Evolutionary conservation across 2,329 filamentous ascomycete genomes (phyloP).

Genomic region (Ophiosphaerella korrae): DNA sequence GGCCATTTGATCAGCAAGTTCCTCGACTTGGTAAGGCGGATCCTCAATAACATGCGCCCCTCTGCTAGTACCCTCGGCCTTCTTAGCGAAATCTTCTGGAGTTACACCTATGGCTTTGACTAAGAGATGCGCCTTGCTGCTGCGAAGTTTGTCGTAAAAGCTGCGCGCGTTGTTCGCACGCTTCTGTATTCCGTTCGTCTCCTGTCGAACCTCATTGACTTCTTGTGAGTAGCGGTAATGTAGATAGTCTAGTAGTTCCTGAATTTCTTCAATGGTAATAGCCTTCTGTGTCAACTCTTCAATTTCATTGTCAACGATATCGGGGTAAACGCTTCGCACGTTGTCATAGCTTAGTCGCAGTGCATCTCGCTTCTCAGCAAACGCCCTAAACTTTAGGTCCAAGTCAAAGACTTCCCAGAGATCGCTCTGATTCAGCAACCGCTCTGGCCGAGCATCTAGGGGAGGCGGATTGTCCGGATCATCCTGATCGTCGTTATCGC

Average conservation of each 20-base stretch:
- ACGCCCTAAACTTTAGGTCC: conserved; percentile 91
- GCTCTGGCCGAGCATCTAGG: conserved; percentile 78
- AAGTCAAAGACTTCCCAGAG: conserved; percentile 94
- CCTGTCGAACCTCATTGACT: conserved; percentile 76
- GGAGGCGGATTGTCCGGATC: conserved; percentile 71
- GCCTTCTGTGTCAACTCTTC: conserved; percentile 82
- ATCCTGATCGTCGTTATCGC: conserved; percentile 62
- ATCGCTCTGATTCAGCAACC: conserved; percentile 88
- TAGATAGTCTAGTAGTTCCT: conserved; percentile 94
- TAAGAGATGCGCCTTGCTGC: conserved; percentile 77
- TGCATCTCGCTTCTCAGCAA: conserved; percentile 88
- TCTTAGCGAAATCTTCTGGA: conserved; percentile 85
- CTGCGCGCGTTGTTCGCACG: conserved; percentile 83
- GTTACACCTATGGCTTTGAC: conserved; percentile 90
- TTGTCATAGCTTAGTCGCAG: conserved; percentile 80
- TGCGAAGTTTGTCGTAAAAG: conserved; percentile 82
- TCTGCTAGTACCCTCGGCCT: conserved; percentile 77
- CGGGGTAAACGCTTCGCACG: conserved; percentile 62
- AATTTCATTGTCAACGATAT: conserved; percentile 73
- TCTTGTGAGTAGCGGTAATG: conserved; percentile 90
- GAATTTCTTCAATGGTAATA: conserved; percentile 89
- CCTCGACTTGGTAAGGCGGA: conserved; percentile 76
- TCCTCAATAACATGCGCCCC: conserved; percentile 75
- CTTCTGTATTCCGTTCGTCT: conserved; percentile 70
- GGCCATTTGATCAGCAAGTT: conserved; percentile 77